These are phyloP conservation scores for Xerocomus minutiporus DNA, from an alignment of 1,284 basidiomycete species.

Conservation along the genomic window DNA sequence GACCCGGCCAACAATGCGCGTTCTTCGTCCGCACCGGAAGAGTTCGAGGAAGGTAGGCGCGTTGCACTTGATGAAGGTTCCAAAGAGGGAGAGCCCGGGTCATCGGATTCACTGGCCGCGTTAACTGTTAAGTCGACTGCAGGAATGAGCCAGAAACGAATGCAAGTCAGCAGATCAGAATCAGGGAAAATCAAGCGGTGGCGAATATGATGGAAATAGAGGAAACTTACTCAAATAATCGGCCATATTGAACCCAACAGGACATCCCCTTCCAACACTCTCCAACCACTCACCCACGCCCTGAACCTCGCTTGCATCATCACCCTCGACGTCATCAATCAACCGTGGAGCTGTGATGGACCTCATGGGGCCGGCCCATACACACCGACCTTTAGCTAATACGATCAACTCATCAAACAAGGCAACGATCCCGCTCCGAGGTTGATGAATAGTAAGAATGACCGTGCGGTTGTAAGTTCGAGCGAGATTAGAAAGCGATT, in stretches of 20 bases:
- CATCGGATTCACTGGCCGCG: conserved; percentile 48
- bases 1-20: conserved; percentile 38
- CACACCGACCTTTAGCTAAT: conserved; percentile 65
- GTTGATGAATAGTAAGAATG: conserved; percentile 97
- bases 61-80: conserved; percentile 35
- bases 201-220: neutral
- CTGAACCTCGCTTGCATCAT: conserved; percentile 60
- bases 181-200: neutral
- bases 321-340: conserved; percentile 47
- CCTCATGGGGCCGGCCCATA: conserved; percentile 31
- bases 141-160: conserved; percentile 5
- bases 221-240: conserved; percentile 80
- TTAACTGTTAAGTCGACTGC: conserved; percentile 85
- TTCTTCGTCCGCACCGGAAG: conserved; percentile 59
- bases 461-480: conserved; percentile 92
- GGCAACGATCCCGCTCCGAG: conserved; percentile 95
- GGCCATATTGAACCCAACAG: conserved; percentile 94
- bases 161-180: neutral
- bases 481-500: conserved; percentile 82
- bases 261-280: conserved; percentile 78
- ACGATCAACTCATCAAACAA: conserved; percentile 91
- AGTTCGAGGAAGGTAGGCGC: conserved; percentile 33
- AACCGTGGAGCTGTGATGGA: conserved; percentile 9
- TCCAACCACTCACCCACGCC: conserved; percentile 68
- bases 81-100: conserved; percentile 36